Evolutionary conservation across 306 rosid genomes (phyloP), one percentile per base, ranked within the genome.

Genomic region (Cucumis cinereus): DNA sequence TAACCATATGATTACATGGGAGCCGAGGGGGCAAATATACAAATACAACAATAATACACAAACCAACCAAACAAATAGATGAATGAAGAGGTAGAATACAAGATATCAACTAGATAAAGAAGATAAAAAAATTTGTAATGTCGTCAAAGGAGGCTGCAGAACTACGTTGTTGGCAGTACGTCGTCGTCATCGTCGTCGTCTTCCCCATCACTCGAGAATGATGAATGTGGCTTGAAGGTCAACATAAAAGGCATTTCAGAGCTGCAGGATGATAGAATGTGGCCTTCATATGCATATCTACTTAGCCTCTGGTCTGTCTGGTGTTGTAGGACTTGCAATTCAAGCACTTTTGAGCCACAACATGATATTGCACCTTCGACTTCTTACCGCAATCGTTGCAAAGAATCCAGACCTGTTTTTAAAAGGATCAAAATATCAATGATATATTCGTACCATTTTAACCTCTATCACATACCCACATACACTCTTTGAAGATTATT

Each of bases 321-420:
- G 96, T 93, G 88, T 93, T 93, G 76, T 93, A 93, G 47, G 98
- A 91, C 60, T 83, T 91, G 87, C 98, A 93, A 83, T 86, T 76
- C 73, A 78, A 30, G 81, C 97, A 93, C 83, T 88, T 93, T 38
- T 83, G 98, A 61, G 90, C 98, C 74, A 93, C 84, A 38, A 86
- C 63, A 85, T 91, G 98, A 81, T 78, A 93, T 72, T 72, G 85
- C 28, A 87, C 97, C 6, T 85, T 69, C 10, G 91, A 86, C 45
- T 82, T 91, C 80, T 85, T 84, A 6, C 91, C 86, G 1, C 97
- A 93, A 74, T 93, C 98, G 50, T 93, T 93, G 86, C 97, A 93
- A 60, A 93, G 96, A 43, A 91, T 91, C 92, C 91, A 86, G 74
- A 91, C 89, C 98, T 92, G 83, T 71, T 61, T 28, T 30, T 14